Base-by-base conservation (phyloP, 441 rosid genomes). In the Mallotus repandus region DNA sequence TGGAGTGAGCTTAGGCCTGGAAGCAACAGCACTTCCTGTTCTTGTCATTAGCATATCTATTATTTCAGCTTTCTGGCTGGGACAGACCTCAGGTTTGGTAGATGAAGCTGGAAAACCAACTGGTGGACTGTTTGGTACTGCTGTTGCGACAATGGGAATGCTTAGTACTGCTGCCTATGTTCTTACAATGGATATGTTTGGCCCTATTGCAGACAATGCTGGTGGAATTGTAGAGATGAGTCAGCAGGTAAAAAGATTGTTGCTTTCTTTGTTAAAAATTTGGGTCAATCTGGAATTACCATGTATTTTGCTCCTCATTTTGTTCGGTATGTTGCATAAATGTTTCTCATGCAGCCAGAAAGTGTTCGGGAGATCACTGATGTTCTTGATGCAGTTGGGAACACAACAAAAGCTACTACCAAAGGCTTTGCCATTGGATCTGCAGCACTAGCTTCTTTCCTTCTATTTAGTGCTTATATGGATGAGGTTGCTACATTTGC, bases 201-300 rank as follows among this genome's bases (percentile, higher is more conserved):
- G 98, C 73, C 99, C 98, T 57, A 91, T 96, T 80, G 98, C 99
- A 81, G 99, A 96, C 85, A 96, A 96, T 79, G 99, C 98, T 82
- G 97, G 99, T 84, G 99, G 99, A 73, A 93, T 96, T 80, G 98
- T 93, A 12, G 99, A 96, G 92, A 93, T 96, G 99, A 93, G 98
- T 86, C 97, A 91, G 81, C 99, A 93, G 97, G 99, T 96, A 82
- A 84, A 41, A 50, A 46, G 52, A 29, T 79, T 62, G 63, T 68
- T 53, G 21, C 54, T 59, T 82, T 71, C 45, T 63, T 74, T 35
- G 60, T 49, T 50, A 60, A 43, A 38, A 43, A 21, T 38, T 11
- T 41, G 41, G 35, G 14, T 63, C 19, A 56, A 25, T 54, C 46
- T 16, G 22, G 66, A 25, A 18, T 45, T 22, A 35, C 6, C 48